Conservation (phyloP, 306 rosid genomes). For the Rosa rugosa region DNA sequence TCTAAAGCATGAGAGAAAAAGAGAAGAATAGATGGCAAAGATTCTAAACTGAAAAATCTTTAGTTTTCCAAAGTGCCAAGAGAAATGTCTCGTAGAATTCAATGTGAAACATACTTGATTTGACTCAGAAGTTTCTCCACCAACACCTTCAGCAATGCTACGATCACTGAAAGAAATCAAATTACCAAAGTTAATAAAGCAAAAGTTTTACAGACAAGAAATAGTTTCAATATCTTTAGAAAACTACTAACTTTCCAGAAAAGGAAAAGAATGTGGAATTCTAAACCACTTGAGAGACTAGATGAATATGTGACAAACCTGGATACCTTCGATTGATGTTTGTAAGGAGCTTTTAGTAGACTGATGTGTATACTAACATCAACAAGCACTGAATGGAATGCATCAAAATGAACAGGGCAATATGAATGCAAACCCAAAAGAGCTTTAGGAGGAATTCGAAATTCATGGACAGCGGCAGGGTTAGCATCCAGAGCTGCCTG, state of each 20-base stretch:
- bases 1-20: background rate
- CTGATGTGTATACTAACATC: slow-evolving; percentile 78
- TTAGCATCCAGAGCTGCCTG: slow-evolving; percentile 48
- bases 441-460: slow-evolving; percentile 82
- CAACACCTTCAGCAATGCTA: slow-evolving; percentile 31
- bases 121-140: slow-evolving; percentile 33
- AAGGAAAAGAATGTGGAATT: slow-evolving; percentile 2
- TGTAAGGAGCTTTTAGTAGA: slow-evolving; percentile 52
- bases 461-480: slow-evolving; percentile 80
- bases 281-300: slow-evolving; percentile 22
- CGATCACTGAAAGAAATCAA: slow-evolving; percentile 48
- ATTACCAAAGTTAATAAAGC: slow-evolving; percentile 13
- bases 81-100: slow-evolving; percentile 10
- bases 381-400: slow-evolving; percentile 74
- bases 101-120: slow-evolving; percentile 49
- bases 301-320: slow-evolving; percentile 61
- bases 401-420: slow-evolving; percentile 83
- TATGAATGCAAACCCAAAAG: slow-evolving; percentile 84
- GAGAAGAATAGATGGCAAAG: slow-evolving; percentile 14
- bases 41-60: background rate
- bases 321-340: slow-evolving; percentile 45
- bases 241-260: slow-evolving; percentile 3
- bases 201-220: background rate
- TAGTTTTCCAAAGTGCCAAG: slow-evolving; percentile 15
- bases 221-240: background rate